Conservation (phyloP, 2,329 filamentous ascomycete genomes). For the Hypocrella siamensis region DNA sequence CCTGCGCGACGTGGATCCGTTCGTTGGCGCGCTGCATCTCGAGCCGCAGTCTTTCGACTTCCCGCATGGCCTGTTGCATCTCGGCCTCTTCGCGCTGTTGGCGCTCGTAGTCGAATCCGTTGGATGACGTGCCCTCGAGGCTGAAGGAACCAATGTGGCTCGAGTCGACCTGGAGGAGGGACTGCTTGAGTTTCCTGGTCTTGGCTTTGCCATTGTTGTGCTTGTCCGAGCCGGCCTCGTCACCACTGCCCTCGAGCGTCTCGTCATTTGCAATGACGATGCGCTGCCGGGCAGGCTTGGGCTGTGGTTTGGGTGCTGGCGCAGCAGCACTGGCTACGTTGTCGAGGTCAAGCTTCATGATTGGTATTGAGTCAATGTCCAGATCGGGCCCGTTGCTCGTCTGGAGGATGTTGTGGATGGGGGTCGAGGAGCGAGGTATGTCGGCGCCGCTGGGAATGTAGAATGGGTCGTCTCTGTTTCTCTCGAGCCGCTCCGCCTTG, state of each 20-base stretch:
- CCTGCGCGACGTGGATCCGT: conserved; percentile 53
- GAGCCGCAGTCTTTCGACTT: conserved; percentile 71
- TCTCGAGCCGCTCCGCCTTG: conserved; percentile 61
- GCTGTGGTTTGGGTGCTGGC: conserved; percentile 16
- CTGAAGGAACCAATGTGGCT: conserved; percentile 61
- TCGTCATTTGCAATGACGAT: conserved; percentile 61
- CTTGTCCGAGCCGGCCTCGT: conserved; percentile 33
- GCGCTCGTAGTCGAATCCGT: conserved; percentile 42
- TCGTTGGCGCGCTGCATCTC: conserved; percentile 81
- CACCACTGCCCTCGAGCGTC: conserved; percentile 41
- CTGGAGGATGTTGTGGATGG: conserved; percentile 61
- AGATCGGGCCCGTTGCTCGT: conserved; percentile 61
- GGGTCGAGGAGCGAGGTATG: conserved; percentile 52
- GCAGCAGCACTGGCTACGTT: conserved; percentile 21
- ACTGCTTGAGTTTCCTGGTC: conserved; percentile 37
- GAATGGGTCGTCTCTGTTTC: conserved; percentile 87
- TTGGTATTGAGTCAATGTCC: conserved; percentile 88
- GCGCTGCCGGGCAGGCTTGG: conserved; percentile 37
- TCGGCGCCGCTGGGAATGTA: conserved; percentile 51
- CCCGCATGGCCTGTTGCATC: conserved; percentile 75
- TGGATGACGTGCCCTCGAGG: conserved; percentile 34
- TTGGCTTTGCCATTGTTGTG: conserved; percentile 27
- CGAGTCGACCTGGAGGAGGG: conserved; percentile 72
- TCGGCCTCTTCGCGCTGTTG: conserved; percentile 68
- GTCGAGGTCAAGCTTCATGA: conserved; percentile 78